Percentiles rank a stretch among this genome's conserved stretches.
These are phyloP conservation scores for Fusarium torreyae DNA, from an alignment of 2,329 filamentous ascomycete genomes.

Conservation along the genomic window DNA sequence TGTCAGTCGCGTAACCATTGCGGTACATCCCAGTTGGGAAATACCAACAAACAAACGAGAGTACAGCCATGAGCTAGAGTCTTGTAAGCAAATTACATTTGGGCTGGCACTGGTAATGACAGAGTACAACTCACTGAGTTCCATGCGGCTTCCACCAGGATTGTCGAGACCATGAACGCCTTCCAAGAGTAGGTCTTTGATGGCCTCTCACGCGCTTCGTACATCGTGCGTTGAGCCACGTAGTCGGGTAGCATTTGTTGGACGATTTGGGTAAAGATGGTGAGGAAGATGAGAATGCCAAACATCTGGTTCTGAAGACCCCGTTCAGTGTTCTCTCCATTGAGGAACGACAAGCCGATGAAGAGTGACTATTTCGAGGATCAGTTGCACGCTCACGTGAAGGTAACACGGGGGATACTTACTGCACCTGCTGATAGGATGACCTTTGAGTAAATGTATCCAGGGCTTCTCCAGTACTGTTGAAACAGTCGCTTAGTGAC, in stretches of 20 bases:
- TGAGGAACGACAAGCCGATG: constrained; percentile 78
- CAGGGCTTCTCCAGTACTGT: constrained; percentile 62
- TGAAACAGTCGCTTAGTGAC: constrained; percentile 57
- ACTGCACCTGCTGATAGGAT: constrained; percentile 47
- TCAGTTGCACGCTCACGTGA: not conserved
- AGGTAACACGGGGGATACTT: constrained; percentile 45
- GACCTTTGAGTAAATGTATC: constrained; percentile 74
- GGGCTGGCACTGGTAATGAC: fast-evolving
- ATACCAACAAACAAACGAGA: constrained; percentile 78
- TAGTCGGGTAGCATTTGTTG: constrained; percentile 81
- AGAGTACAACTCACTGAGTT: constrained; percentile 66
- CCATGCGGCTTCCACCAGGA: constrained; percentile 76
- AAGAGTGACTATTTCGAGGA: constrained; percentile 62
- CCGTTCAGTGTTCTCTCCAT: constrained; percentile 71
- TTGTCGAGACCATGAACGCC: constrained; percentile 74
- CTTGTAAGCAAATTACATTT: constrained; percentile 5
- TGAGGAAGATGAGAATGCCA: constrained; percentile 78
- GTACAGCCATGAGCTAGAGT: constrained; percentile 55
- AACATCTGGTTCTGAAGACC: constrained; percentile 82
- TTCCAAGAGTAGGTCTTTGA: constrained; percentile 79
- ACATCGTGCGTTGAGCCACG: constrained; percentile 76
- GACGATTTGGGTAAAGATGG: constrained; percentile 76
- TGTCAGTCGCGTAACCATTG: constrained; percentile 68
- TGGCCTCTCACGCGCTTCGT: constrained; percentile 78
- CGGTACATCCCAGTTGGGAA: constrained; percentile 76